Conservation (phyloP, 129 eudicot genomes). For the Apium graveolens region DNA sequence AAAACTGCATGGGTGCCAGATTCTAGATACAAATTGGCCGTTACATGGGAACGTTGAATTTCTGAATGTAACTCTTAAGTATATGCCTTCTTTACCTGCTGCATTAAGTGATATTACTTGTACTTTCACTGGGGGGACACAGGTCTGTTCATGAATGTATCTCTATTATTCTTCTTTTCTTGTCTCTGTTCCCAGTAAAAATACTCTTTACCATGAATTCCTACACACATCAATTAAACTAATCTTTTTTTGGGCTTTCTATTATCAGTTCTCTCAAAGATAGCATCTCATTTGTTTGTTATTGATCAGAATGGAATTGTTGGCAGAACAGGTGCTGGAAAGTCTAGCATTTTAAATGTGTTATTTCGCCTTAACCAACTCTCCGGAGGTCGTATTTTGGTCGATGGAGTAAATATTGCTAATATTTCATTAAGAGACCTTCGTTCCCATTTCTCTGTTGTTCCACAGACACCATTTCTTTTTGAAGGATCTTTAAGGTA, state of each 20-base stretch:
- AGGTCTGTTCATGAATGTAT: conserved; percentile 28
- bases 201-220: background rate
- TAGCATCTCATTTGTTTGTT: conserved; percentile 1
- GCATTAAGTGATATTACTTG: conserved; percentile 59
- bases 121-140: conserved; percentile 62
- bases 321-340: conserved; percentile 99
- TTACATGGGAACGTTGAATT: conserved; percentile 57
- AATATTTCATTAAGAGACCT: conserved; percentile 62
- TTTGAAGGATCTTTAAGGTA: conserved; percentile 94
- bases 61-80: conserved; percentile 68
- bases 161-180: background rate
- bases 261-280: background rate
- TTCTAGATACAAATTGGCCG: conserved; percentile 57
- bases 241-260: background rate
- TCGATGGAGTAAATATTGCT: conserved; percentile 69
- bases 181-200: background rate
- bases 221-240: background rate
- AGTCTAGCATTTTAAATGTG: conserved; percentile 87
- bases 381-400: conserved; percentile 58
- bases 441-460: conserved; percentile 74
- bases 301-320: conserved; percentile 69
- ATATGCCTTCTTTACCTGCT: conserved; percentile 84
- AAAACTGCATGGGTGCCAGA: conserved; percentile 33
- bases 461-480: conserved; percentile 87
- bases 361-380: conserved; percentile 78